These are phyloP conservation scores for Phoma sp. DNA, from an alignment of 2,329 filamentous ascomycete genomes.

Conservation along the genomic window DNA sequence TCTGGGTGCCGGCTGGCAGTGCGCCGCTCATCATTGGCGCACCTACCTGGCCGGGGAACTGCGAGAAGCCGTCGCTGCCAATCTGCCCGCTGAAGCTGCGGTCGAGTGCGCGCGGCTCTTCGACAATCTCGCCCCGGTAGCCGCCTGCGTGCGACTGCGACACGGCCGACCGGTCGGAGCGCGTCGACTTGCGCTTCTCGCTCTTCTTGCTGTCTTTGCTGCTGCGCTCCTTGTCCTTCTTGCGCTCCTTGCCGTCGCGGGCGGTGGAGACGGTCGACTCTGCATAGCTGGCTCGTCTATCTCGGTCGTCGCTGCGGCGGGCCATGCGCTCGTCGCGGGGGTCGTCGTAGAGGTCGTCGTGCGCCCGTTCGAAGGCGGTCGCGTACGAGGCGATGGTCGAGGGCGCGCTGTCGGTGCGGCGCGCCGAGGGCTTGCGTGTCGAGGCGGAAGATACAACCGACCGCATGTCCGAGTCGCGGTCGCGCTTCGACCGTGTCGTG, in stretches of 20 bases:
- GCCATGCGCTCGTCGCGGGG: constrained; percentile 33
- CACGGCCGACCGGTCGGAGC: constrained; percentile 38
- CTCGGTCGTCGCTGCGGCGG: constrained; percentile 37
- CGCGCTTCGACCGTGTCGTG: constrained; percentile 43
- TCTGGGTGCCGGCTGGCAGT: constrained; percentile 31
- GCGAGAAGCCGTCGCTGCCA: constrained; percentile 41
- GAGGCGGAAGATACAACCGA: constrained; percentile 48
- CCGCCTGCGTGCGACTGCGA: constrained; percentile 34
- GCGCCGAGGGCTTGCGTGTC: constrained; percentile 38
- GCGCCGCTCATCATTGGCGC: constrained; percentile 46
- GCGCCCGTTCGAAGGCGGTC: constrained; percentile 44
- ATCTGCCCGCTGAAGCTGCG: constrained; percentile 42
- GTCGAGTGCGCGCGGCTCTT: constrained; percentile 32
- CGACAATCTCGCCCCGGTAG: constrained; percentile 42
- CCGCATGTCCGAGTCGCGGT: constrained; percentile 36
- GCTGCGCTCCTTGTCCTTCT: constrained; percentile 34
- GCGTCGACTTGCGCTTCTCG: constrained; percentile 41
- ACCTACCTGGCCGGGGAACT: constrained; percentile 45
- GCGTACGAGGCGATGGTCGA: constrained; percentile 50
- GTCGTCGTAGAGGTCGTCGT: constrained; percentile 45
- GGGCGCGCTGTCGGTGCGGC: constrained; percentile 37
- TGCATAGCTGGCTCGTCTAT: constrained; percentile 39
- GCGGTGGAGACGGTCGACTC: constrained; percentile 36
- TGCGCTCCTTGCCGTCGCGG: constrained; percentile 42
- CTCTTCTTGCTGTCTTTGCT: constrained; percentile 30